Evolutionary conservation across 306 rosid genomes (phyloP).

Genomic region (Gleditsia sinensis): DNA sequence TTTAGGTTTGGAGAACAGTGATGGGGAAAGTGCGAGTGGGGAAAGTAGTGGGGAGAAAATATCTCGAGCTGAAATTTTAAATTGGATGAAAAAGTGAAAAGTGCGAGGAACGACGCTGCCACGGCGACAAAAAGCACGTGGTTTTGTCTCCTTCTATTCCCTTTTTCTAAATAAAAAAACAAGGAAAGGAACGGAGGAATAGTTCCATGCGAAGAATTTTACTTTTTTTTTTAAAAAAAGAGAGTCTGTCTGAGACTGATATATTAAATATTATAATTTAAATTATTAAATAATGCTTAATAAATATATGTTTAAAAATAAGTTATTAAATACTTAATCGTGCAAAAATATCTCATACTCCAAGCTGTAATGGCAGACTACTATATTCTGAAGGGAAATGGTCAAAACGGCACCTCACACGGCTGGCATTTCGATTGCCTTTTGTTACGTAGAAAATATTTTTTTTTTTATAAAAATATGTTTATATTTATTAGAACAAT

Average conservation of each 20-base stretch:
- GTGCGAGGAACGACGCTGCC: background rate
- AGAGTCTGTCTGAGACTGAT: too few species aligned
- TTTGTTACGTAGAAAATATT: too few species aligned
- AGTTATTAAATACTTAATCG: background rate
- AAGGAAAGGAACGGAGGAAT: too few species aligned
- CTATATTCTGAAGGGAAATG: background rate
- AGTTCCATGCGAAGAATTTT: too few species aligned
- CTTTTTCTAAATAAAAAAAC: too few species aligned
- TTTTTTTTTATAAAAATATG: too few species aligned
- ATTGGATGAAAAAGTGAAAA: constrained; percentile 7
- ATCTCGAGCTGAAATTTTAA: background rate
- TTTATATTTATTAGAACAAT: too few species aligned
- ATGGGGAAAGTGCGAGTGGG: background rate
- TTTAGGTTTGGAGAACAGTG: background rate
- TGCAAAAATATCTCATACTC: background rate
- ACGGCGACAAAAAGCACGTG: constrained; percentile 13
- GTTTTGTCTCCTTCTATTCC: background rate
- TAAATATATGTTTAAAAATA: background rate
- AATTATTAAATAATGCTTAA: background rate
- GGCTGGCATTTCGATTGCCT: too few species aligned
- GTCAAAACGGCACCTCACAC: background rate
- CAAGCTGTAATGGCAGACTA: background rate
- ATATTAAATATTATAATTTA: too few species aligned
- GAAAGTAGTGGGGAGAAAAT: background rate
- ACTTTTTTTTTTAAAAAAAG: too few species aligned